A percentile compares a stretch with the other conserved stretches of the same genome.
Conservation (phyloP, 164 flowering plant species). For the Stephania yunnanensis region DNA sequence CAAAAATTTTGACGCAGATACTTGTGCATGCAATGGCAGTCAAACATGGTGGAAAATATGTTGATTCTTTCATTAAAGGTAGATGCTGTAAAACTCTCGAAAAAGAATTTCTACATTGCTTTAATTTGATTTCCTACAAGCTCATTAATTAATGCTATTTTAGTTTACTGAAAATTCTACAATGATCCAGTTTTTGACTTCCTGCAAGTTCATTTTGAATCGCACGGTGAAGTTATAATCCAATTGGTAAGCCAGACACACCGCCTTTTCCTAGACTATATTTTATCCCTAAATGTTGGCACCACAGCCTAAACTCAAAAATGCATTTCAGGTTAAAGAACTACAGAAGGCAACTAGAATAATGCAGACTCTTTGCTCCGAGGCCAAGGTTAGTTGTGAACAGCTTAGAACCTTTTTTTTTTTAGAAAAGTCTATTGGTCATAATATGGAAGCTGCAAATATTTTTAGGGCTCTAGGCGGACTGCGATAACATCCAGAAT, state of each 20-base stretch:
- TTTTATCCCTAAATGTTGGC: not conserved
- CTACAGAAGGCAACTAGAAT: constrained; percentile 91
- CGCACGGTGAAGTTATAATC: constrained; percentile 47
- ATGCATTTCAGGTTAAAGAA: constrained; percentile 49
- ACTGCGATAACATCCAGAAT: constrained; percentile 64
- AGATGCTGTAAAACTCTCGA: not conserved
- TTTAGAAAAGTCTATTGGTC: not conserved
- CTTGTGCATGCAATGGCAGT: constrained; percentile 68
- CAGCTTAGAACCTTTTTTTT: not conserved
- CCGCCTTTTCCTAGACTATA: constrained; percentile 4
- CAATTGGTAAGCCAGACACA: constrained; percentile 40
- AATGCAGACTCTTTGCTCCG: constrained; percentile 79
- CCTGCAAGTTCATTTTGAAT: constrained; percentile 48
- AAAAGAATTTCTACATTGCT: too few relatives aligned
- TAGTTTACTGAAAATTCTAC: constrained; percentile 17
- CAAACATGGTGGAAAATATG: constrained; percentile 77
- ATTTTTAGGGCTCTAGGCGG: constrained; percentile 55
- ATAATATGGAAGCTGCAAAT: not conserved
- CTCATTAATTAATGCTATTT: constrained; percentile 1
- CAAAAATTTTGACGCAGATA: constrained; percentile 33
- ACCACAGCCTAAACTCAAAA: not conserved
- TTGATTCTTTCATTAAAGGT: constrained; percentile 82
- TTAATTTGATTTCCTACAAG: not conserved
- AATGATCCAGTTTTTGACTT: constrained; percentile 62
- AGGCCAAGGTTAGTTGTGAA: constrained; percentile 62